Evolutionary conservation across 2,329 filamentous ascomycete genomes (phyloP).

Genomic region (Scleromitrula shiraiana): DNA sequence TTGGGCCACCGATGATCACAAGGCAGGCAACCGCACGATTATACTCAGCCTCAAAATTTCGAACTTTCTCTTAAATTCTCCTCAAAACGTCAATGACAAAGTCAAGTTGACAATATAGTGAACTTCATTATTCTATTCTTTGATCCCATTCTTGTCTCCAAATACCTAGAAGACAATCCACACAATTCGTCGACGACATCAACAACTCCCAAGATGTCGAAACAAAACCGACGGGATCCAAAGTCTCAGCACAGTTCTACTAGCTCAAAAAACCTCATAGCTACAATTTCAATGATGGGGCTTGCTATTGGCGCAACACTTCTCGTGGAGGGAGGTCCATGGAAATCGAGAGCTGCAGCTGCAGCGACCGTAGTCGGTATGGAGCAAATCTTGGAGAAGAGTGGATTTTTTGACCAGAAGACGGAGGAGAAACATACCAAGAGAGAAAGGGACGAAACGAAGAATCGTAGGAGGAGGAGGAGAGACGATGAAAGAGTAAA

Average conservation of each 20-base stretch:
- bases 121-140: no score
- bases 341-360: slow-evolving; percentile 2
- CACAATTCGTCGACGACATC: no score
- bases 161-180: no score
- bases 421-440: neutral
- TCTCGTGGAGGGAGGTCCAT: neutral
- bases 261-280: neutral
- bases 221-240: neutral
- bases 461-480: neutral
- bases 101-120: no score
- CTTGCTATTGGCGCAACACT: slow-evolving; percentile 3
- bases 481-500: neutral
- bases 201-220: neutral
- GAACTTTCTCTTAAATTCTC: no score
- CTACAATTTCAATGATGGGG: neutral
- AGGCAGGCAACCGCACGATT: no score
- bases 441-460: neutral
- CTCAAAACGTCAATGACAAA: no score
- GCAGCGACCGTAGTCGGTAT: slow-evolving; percentile 4
- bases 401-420: slow-evolving; percentile 39
- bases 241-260: no score
- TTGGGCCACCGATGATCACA: no score
- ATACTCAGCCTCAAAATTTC: no score
- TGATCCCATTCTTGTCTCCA: no score
- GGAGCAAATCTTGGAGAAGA: slow-evolving; percentile 43